A percentile compares a stretch with the other conserved stretches of the same genome.
Conservation (phyloP, 2,329 filamentous ascomycete genomes). For the Pezizomycotina sp. region DNA sequence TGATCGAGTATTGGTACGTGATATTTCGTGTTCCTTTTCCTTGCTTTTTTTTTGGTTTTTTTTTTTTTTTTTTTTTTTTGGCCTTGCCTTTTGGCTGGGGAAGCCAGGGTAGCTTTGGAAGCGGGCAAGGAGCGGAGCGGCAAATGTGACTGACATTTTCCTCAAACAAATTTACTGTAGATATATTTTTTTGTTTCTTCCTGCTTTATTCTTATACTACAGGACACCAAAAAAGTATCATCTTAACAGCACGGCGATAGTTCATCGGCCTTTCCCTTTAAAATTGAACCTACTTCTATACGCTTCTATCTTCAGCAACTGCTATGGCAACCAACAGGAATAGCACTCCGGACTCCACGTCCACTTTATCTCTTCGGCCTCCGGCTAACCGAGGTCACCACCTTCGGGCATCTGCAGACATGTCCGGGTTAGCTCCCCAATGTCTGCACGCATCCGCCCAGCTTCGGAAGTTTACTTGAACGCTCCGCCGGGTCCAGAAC, state of each 20-base stretch:
- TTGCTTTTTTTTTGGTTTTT: no score
- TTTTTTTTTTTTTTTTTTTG: no score
- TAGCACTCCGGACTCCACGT: constrained; percentile 85
- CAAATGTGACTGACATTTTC: constrained; percentile 9
- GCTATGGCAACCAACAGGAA: constrained; percentile 52
- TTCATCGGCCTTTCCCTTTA: neutral
- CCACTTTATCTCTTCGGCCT: constrained; percentile 64
- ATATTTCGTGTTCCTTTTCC: no score
- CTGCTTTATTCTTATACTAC: constrained; percentile 6
- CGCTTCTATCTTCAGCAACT: constrained; percentile 2
- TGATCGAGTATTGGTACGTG: no score
- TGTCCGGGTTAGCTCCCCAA: constrained; percentile 56
- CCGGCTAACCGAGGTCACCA: constrained; percentile 69
- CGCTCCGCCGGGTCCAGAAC: constrained; percentile 29
- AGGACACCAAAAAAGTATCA: constrained; percentile 13
- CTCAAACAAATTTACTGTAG: constrained; percentile 9
- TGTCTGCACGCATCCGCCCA: constrained; percentile 65
- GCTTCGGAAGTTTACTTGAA: constrained; percentile 72
- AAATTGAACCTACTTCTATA: neutral
- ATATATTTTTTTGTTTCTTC: neutral
- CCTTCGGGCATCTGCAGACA: constrained; percentile 87
- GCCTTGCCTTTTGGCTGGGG: no score
- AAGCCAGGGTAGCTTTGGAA: no score
- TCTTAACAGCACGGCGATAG: constrained; percentile 4
- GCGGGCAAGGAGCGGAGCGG: constrained; percentile 1